A percentile compares a stretch with the other conserved stretches of the same genome.
phyloP scores from a whole-genome alignment of 2,329 filamentous ascomycete genomes.

The Xylaria sp. region DNA sequence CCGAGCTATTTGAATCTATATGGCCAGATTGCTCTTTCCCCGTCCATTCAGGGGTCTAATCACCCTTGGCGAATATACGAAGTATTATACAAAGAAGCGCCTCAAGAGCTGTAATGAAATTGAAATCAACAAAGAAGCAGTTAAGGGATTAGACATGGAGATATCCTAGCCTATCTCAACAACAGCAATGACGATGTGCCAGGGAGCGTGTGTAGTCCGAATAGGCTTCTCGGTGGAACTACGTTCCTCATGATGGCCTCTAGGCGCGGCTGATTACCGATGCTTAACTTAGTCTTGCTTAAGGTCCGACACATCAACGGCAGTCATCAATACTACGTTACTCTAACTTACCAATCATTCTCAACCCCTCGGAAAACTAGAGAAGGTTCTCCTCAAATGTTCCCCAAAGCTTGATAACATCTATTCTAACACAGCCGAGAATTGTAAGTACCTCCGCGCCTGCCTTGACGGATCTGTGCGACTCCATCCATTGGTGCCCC shows the following conservation, averaged over 20 bases:
- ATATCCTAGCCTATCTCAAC: slow-evolving; percentile 3
- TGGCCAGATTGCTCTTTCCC: slow-evolving; percentile 1
- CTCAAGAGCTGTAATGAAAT: neutral
- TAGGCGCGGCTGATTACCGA: neutral
- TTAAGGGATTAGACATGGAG: slow-evolving; percentile 1
- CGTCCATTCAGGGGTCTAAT: neutral
- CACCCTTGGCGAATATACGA: slow-evolving; percentile 1
- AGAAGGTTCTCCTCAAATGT: neutral
- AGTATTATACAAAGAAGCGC: slow-evolving; percentile 4
- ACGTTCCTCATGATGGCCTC: slow-evolving; percentile 9
- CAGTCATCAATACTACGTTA: neutral
- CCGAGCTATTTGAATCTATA: slow-evolving; percentile 3
- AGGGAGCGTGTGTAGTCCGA: neutral
- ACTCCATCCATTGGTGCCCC: slow-evolving; percentile 15
- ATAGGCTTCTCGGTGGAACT: slow-evolving; percentile 1
- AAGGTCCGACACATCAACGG: neutral
- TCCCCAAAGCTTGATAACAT: slow-evolving; percentile 11
- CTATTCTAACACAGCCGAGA: slow-evolving; percentile 10
- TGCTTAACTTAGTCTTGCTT: neutral
- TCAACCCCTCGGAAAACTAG: neutral
- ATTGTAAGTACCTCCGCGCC: slow-evolving; percentile 25
- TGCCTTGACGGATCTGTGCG: slow-evolving; percentile 29
- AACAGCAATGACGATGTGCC: slow-evolving; percentile 5
- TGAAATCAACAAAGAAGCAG: neutral
- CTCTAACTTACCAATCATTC: slow-evolving; percentile 20